Percentiles rank a stretch among this genome's conserved stretches.
Evolutionary conservation across 306 rosid species (phyloP).

Genomic region (Hippophae gyantsensis): DNA sequence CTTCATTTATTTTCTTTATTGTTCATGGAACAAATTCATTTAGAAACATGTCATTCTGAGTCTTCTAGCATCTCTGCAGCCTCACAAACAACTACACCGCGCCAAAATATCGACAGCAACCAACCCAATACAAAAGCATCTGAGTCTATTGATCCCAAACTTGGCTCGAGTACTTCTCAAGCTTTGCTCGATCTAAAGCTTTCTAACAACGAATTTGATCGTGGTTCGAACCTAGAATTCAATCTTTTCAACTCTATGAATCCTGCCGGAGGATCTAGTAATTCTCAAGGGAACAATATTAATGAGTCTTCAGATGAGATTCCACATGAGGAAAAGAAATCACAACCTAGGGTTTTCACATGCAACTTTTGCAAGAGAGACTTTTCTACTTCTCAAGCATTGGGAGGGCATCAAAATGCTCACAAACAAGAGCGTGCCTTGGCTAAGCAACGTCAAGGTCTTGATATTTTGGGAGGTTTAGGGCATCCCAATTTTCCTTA

Average conservation of each 20-base stretch:
- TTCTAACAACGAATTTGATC: conserved; percentile 11
- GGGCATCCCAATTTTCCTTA: conserved; percentile 25
- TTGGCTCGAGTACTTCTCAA: conserved; percentile 14
- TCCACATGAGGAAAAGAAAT: neutral
- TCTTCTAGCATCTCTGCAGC: conserved; percentile 41
- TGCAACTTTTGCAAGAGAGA: conserved; percentile 64
- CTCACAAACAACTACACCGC: conserved; percentile 6
- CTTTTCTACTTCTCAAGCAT: conserved; percentile 67
- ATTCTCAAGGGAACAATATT: neutral
- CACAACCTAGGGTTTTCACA: conserved; percentile 29
- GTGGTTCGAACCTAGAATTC: conserved; percentile 16
- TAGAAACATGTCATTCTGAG: conserved; percentile 21
- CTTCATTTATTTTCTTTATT: conserved; percentile 2
- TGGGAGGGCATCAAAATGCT: conserved; percentile 85
- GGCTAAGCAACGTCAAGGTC: conserved; percentile 53
- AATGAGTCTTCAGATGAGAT: conserved; percentile 6
- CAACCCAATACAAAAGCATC: neutral
- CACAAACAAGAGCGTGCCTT: conserved; percentile 69
- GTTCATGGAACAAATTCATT: conserved; percentile 24
- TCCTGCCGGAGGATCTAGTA: conserved; percentile 1
- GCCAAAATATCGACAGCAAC: neutral
- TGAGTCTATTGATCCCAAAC: neutral
- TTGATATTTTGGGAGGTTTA: conserved; percentile 13
- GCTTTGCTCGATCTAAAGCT: conserved; percentile 31
- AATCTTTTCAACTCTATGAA: conserved; percentile 22